Evolutionary conservation across 208 protist species (phyloP).

Genomic region (Trypanosoma boissoni): DNA sequence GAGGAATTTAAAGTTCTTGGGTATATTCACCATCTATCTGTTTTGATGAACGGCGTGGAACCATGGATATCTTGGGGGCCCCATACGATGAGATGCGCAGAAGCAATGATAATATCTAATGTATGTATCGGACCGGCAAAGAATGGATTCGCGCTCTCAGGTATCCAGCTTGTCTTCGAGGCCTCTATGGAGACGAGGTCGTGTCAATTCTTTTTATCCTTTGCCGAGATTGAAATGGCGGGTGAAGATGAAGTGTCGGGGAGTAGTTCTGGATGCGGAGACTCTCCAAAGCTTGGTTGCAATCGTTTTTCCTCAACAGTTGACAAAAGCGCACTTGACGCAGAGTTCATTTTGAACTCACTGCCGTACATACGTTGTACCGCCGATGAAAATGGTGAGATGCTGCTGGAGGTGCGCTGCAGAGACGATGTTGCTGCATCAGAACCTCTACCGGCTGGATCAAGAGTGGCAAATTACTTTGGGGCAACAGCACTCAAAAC

Average conservation of each 20-base stretch:
- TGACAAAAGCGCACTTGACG: slow-evolving; percentile 11
- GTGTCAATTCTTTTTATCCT: slow-evolving; percentile 19
- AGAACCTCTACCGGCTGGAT: slow-evolving; percentile 5
- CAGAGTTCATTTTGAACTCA: slow-evolving; percentile 17
- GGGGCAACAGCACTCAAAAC: slow-evolving; percentile 3
- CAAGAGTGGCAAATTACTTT: slow-evolving; percentile 15
- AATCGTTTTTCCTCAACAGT: background rate
- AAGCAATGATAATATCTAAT: slow-evolving; percentile 12
- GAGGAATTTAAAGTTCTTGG: slow-evolving; percentile 8
- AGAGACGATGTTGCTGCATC: slow-evolving; percentile 5
- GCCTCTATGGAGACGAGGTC: background rate
- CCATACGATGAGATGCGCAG: background rate
- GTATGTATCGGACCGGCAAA: slow-evolving; percentile 13
- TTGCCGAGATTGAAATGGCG: slow-evolving; percentile 10
- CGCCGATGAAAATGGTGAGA: background rate
- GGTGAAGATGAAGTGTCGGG: slow-evolving; percentile 16
- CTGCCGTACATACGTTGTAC: slow-evolving; percentile 15
- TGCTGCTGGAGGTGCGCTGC: slow-evolving; percentile 15
- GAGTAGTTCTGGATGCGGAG: too few relatives aligned
- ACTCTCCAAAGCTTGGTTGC: too few relatives aligned
- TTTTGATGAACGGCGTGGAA: background rate
- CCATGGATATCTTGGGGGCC: slow-evolving; percentile 5
- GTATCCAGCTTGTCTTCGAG: slow-evolving; percentile 15
- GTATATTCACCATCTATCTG: slow-evolving; percentile 13
- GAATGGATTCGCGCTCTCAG: slow-evolving; percentile 8